These are phyloP conservation scores for Candida adriatica DNA, from an alignment of 805 yeast genomes.

Conservation along the genomic window DNA sequence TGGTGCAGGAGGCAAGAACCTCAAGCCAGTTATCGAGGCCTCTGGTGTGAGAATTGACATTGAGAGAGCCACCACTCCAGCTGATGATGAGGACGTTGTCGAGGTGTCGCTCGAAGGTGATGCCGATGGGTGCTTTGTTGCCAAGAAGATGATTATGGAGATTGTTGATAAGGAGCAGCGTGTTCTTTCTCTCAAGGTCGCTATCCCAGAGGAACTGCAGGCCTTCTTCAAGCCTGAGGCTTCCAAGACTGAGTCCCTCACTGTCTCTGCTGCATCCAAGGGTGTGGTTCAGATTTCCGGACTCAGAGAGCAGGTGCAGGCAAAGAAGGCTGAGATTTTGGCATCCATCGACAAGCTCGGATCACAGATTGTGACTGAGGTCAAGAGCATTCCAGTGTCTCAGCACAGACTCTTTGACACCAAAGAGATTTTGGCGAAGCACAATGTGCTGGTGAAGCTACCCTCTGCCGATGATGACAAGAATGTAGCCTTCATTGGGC, in stretches of 20 bases:
- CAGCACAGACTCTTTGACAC: constrained; percentile 66
- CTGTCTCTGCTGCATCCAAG: constrained; percentile 28
- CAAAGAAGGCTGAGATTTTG: constrained; percentile 46
- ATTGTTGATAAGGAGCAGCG: constrained; percentile 75
- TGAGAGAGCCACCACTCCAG: constrained; percentile 36
- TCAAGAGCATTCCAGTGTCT: constrained; percentile 56
- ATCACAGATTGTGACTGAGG: constrained; percentile 41
- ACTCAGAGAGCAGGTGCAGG: constrained; percentile 56
- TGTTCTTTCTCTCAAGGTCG: constrained; percentile 41
- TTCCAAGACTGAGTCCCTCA: constrained; percentile 23
- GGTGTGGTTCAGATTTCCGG: constrained; percentile 56
- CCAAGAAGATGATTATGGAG: constrained; percentile 59
- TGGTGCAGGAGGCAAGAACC: constrained; percentile 79
- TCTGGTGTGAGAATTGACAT: constrained; percentile 69
- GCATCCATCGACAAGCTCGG: constrained; percentile 37
- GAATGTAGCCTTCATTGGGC: constrained; percentile 58
- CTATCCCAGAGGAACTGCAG: constrained; percentile 31
- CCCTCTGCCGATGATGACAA: constrained; percentile 41
- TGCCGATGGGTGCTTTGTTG: constrained; percentile 70
- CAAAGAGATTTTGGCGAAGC: constrained; percentile 42
- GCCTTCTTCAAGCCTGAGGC: constrained; percentile 27
- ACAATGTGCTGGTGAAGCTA: constrained; percentile 49
- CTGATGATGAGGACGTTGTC: constrained; percentile 46
- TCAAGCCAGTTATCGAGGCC: constrained; percentile 69
- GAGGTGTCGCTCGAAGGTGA: constrained; percentile 74